A percentile compares a stretch with the other conserved stretches of the same genome.
These are phyloP conservation scores for Galeopsis tetrahit DNA, from an alignment of 257 asterid species.

Conservation along the genomic window DNA sequence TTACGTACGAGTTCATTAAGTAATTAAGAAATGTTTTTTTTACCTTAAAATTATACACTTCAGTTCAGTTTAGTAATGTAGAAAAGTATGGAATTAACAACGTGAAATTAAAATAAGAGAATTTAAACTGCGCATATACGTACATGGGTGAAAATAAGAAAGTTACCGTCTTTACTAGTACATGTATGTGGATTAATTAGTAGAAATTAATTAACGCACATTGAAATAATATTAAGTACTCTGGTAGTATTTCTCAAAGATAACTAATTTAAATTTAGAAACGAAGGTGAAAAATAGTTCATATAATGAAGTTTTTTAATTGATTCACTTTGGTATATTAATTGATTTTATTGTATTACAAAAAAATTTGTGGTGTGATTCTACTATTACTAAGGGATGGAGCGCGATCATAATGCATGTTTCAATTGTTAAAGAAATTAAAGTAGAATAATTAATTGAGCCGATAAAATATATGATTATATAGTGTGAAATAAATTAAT, in stretches of 20 bases:
- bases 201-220: no score
- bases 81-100: neutral
- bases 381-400: neutral
- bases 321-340: no score
- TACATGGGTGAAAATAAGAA: neutral
- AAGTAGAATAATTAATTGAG: neutral
- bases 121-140: neutral
- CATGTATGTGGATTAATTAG: no score
- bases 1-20: neutral
- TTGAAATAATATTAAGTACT: no score
- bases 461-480: neutral
- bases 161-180: no score
- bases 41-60: neutral
- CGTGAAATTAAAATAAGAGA: neutral
- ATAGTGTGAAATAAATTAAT: conserved; percentile 6
- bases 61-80: neutral
- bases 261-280: no score
- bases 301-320: no score
- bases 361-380: neutral
- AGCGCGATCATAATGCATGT: neutral
- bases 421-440: neutral
- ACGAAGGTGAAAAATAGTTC: no score
- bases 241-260: no score
- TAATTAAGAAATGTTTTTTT: no score
- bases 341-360: no score